Conservation (phyloP, 1,139 yeast genomes). For the Sugiyamaella xylanicola region DNA sequence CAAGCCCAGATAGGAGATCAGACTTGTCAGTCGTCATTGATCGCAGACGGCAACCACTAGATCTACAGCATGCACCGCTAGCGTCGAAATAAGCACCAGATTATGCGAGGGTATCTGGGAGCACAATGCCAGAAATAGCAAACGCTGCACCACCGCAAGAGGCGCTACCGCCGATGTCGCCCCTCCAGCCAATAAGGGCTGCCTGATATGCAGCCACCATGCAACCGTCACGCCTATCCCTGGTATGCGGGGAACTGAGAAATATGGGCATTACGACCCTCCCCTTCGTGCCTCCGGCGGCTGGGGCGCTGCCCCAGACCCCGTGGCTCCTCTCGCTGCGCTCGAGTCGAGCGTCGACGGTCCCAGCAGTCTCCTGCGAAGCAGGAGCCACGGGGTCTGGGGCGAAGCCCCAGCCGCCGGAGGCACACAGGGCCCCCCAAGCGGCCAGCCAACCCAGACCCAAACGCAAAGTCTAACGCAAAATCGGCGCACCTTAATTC, state of each 20-base stretch:
- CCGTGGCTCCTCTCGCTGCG: not conserved
- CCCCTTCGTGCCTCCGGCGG: not conserved
- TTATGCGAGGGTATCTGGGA: not conserved
- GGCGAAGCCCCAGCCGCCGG: not conserved
- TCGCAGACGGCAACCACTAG: not conserved
- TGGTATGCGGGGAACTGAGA: not conserved
- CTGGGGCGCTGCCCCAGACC: conserved; percentile 1
- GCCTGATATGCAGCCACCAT: not conserved
- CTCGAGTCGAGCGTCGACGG: not conserved
- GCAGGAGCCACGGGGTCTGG: not conserved
- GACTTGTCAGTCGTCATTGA: not conserved
- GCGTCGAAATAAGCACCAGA: not conserved
- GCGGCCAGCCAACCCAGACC: too few relatives aligned
- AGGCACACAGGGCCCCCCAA: too few relatives aligned
- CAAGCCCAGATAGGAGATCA: too few relatives aligned
- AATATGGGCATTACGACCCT: not conserved
- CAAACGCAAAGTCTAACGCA: too few relatives aligned
- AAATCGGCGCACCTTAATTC: too few relatives aligned
- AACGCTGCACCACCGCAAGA: not conserved
- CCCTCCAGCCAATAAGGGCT: not conserved
- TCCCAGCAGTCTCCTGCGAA: not conserved
- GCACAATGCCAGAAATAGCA: not conserved
- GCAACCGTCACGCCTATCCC: not conserved
- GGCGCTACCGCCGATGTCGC: not conserved
- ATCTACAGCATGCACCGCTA: not conserved